These are phyloP conservation scores for Delonix regia DNA, from an alignment of 306 rosid species.

Conservation along the genomic window DNA sequence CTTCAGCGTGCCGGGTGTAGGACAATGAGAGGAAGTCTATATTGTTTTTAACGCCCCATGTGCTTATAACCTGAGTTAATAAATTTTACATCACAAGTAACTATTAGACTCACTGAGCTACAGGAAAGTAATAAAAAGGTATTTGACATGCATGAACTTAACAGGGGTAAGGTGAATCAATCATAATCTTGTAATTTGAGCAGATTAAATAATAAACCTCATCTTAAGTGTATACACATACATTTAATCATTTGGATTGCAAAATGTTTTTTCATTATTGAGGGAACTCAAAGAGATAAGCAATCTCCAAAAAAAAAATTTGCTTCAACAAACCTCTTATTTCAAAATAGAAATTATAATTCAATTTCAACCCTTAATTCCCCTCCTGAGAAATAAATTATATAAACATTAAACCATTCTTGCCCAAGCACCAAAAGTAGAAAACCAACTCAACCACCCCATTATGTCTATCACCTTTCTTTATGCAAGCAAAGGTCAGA, in stretches of 20 bases:
- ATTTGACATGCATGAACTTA: slow-evolving; percentile 4
- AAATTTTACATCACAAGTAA: slow-evolving; percentile 7
- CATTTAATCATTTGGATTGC: slow-evolving; percentile 22
- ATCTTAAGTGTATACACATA: slow-evolving; percentile 7
- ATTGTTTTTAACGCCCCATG: slow-evolving; percentile 84
- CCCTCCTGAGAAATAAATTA: background rate
- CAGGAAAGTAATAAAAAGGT: slow-evolving; percentile 23
- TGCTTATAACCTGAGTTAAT: slow-evolving; percentile 68
- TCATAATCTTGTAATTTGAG: slow-evolving; percentile 3
- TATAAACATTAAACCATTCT: background rate
- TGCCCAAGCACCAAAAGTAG: slow-evolving; percentile 9
- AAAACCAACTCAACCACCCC: slow-evolving; percentile 7
- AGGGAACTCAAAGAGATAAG: background rate
- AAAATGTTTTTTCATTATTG: background rate
- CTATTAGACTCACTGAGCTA: slow-evolving; percentile 14
- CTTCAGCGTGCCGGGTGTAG: slow-evolving; percentile 81
- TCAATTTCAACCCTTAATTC: background rate
- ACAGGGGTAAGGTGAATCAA: slow-evolving; percentile 1
- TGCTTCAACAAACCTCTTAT: background rate
- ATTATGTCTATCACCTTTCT: slow-evolving; percentile 25
- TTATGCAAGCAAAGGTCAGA: background rate
- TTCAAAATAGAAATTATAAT: background rate
- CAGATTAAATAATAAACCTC: background rate
- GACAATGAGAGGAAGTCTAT: slow-evolving; percentile 84
- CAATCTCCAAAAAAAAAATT: background rate